Conservation (phyloP, 1,284 basidiomycete genomes). For the Taiwanofungus camphoratus region DNA sequence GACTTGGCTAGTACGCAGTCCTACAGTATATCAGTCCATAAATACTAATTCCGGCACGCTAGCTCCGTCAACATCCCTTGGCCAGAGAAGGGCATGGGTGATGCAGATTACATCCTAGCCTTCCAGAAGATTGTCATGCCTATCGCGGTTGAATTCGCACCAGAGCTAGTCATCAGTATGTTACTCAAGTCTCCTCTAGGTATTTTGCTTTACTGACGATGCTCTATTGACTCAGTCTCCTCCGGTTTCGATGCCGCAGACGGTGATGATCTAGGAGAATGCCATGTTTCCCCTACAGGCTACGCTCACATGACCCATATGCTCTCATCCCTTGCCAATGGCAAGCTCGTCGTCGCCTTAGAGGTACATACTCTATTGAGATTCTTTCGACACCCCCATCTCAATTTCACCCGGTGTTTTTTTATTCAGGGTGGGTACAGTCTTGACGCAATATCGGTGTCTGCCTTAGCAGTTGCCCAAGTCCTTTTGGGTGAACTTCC, state of each 20-base stretch:
- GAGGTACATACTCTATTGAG: conserved; percentile 64
- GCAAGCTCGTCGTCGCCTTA: conserved; percentile 87
- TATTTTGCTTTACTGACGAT: neutral
- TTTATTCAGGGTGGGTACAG: conserved; percentile 86
- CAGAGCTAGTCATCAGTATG: conserved; percentile 94
- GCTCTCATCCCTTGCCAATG: conserved; percentile 85
- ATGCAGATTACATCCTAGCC: conserved; percentile 95
- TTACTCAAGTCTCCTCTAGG: no score
- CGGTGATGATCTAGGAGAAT: conserved; percentile 89
- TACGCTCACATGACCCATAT: conserved; percentile 99
- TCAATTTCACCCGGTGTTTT: neutral
- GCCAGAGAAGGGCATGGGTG: conserved; percentile 84
- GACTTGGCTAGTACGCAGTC: conserved; percentile 63
- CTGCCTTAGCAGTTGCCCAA: conserved; percentile 81
- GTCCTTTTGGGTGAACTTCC: conserved; percentile 86
- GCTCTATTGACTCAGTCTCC: conserved; percentile 58
- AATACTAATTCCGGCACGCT: conserved; percentile 12
- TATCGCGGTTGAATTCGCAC: conserved; percentile 92
- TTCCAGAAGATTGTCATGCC: conserved; percentile 97
- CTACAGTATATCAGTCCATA: conserved; percentile 1
- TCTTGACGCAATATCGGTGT: conserved; percentile 82
- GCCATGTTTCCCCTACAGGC: conserved; percentile 87
- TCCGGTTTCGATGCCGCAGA: conserved; percentile 97
- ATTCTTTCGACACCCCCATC: no score
- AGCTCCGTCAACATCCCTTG: conserved; percentile 97